These are phyloP conservation scores for Maudiozyma barnettii DNA, from an alignment of 805 yeast species.

Conservation along the genomic window DNA sequence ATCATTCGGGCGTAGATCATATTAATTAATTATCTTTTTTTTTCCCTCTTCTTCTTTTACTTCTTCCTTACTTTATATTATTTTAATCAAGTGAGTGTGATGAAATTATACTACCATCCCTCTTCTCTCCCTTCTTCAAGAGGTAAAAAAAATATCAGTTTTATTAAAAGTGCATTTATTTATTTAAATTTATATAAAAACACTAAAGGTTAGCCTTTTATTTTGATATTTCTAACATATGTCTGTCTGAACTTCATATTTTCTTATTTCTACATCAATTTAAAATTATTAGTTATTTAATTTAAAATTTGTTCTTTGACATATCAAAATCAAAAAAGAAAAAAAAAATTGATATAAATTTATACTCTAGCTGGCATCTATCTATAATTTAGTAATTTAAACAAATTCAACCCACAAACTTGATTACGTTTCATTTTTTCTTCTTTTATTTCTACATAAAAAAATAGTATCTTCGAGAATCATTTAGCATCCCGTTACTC, in stretches of 20 bases:
- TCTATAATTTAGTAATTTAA: neutral
- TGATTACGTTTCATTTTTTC: no score
- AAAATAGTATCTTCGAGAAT: no score
- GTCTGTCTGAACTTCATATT: no score
- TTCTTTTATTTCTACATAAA: no score
- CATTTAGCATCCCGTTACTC: neutral
- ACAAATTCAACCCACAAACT: neutral
- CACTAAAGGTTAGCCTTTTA: no score
- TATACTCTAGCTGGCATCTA: neutral
- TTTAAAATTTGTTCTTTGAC: no score
- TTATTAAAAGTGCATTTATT: no score
- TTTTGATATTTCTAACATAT: no score
- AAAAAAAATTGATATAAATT: neutral
- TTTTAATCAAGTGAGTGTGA: neutral
- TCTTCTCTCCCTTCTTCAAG: no score
- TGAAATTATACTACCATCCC: no score
- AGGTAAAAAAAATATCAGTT: no score
- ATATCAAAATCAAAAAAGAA: neutral
- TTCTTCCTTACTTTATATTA: neutral
- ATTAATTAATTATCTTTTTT: neutral
- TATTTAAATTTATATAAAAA: no score
- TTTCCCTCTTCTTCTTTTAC: neutral
- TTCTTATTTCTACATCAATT: neutral
- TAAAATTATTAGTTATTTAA: neutral
- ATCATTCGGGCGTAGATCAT: neutral